Conservation (phyloP, 2,329 filamentous ascomycete genomes). For the Colletotrichum scovillei region DNA sequence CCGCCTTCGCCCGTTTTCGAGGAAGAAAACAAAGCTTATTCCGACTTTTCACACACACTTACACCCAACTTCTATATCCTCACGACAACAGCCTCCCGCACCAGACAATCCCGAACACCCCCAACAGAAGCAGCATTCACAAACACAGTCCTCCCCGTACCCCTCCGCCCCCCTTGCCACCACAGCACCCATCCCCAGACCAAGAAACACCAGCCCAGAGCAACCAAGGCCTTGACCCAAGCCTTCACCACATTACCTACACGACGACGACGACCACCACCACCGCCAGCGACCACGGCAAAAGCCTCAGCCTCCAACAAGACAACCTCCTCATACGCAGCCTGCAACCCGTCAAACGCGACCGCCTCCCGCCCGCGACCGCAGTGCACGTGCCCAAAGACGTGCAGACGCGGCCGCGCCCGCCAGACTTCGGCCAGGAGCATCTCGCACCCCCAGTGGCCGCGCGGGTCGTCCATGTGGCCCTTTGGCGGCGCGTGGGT, state of each 20-base stretch:
- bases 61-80: neutral
- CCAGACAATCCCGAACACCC: neutral
- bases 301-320: neutral
- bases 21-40: too few relatives aligned
- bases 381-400: slow-evolving; percentile 53
- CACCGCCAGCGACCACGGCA: neutral
- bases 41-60: too few relatives aligned
- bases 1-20: too few relatives aligned
- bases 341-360: slow-evolving; percentile 44
- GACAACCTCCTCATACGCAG: slow-evolving; percentile 39
- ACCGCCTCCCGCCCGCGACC: slow-evolving; percentile 46
- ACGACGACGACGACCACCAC: neutral
- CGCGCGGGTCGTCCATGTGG: slow-evolving; percentile 47
- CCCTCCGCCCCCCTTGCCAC: slow-evolving; percentile 13
- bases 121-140: slow-evolving; percentile 25
- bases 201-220: neutral
- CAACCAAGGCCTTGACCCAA: neutral
- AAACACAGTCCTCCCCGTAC: neutral
- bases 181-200: slow-evolving; percentile 14
- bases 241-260: neutral
- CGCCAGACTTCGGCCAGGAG: slow-evolving; percentile 46
- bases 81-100: slow-evolving; percentile 17
- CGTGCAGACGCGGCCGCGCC: slow-evolving; percentile 45
- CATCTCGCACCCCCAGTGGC: slow-evolving; percentile 43
- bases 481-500: slow-evolving; percentile 51